These are phyloP conservation scores for Globisporangium yorkense DNA, from an alignment of 352 stramenopile genomes.

Conservation along the genomic window DNA sequence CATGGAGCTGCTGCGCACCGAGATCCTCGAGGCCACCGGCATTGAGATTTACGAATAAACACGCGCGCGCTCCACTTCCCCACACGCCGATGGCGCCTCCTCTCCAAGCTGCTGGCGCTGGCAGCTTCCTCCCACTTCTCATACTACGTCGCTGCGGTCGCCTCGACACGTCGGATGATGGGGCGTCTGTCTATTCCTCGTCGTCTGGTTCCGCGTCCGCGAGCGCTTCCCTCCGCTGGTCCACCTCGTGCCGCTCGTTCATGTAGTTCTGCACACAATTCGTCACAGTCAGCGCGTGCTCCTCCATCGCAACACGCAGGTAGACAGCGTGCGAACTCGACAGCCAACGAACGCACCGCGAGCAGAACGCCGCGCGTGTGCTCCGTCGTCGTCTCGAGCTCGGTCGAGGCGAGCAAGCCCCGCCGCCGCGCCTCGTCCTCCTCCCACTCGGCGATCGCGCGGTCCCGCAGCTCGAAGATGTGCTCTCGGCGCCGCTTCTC, in stretches of 20 bases:
- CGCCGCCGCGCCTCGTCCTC: constrained; percentile 64
- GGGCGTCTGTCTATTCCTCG: constrained; percentile 14
- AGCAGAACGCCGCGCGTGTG: constrained; percentile 61
- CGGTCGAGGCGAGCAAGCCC: constrained; percentile 46
- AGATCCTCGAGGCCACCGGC: constrained; percentile 75
- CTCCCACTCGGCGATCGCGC: constrained; percentile 69
- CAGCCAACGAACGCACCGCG: constrained; percentile 31
- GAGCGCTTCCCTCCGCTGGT: constrained; percentile 35
- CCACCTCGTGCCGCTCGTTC: constrained; percentile 67
- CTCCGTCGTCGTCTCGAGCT: constrained; percentile 51
- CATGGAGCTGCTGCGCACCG: constrained; percentile 56
- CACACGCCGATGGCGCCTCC: neutral
- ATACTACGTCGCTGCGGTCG: neutral
- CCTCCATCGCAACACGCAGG: neutral
- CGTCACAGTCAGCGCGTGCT: neutral
- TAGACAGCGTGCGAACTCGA: neutral
- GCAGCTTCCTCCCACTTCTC: neutral
- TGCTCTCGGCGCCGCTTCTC: constrained; percentile 72
- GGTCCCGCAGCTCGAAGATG: constrained; percentile 62
- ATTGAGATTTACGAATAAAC: constrained; percentile 70
- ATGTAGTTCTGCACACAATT: constrained; percentile 50
- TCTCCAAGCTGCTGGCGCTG: neutral
- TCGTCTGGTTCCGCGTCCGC: constrained; percentile 31
- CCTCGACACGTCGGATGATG: neutral
- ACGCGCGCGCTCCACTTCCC: constrained; percentile 1